phyloP scores from a whole-genome alignment of 768 basidiomycete species.

The Leccinum uliginosum region DNA sequence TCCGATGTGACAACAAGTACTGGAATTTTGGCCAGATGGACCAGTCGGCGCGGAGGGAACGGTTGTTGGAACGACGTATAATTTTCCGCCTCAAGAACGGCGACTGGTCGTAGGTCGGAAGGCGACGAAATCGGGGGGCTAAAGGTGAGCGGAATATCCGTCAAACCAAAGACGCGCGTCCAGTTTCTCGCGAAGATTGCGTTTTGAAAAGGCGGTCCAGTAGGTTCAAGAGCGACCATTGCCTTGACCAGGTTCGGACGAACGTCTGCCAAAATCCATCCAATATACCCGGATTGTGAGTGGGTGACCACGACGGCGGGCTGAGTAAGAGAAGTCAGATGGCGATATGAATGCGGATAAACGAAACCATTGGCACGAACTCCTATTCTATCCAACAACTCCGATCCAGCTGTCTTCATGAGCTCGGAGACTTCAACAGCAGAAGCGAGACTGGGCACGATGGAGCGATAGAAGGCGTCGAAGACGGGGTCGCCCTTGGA shows the following conservation, averaged over 20 bases:
- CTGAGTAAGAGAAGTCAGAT: slow-evolving; percentile 22
- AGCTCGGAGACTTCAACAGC: slow-evolving; percentile 34
- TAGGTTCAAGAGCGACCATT: slow-evolving; percentile 48
- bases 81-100: slow-evolving; percentile 24
- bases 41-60: slow-evolving; percentile 37
- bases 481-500: slow-evolving; percentile 41
- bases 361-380: slow-evolving; percentile 31
- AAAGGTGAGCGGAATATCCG: slow-evolving; percentile 43
- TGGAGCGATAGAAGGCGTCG: slow-evolving; percentile 42
- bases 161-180: slow-evolving; percentile 45
- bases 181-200: slow-evolving; percentile 34
- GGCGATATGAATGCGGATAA: slow-evolving; percentile 1
- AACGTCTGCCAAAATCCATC: slow-evolving; percentile 47
- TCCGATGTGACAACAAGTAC: slow-evolving; percentile 48
- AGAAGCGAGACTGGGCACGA: slow-evolving; percentile 37
- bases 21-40: slow-evolving; percentile 41
- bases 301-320: slow-evolving; percentile 47
- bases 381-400: slow-evolving; percentile 44
- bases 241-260: slow-evolving; percentile 42
- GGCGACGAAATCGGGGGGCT: slow-evolving; percentile 39
- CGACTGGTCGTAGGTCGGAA: slow-evolving; percentile 31
- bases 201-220: slow-evolving; percentile 45
- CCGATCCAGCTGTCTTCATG: slow-evolving; percentile 38
- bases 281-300: slow-evolving; percentile 46
- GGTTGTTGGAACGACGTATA: slow-evolving; percentile 42